These are phyloP conservation scores for Uromyces viciae-fabae DNA, from an alignment of 1,284 basidiomycete genomes.

Conservation along the genomic window DNA sequence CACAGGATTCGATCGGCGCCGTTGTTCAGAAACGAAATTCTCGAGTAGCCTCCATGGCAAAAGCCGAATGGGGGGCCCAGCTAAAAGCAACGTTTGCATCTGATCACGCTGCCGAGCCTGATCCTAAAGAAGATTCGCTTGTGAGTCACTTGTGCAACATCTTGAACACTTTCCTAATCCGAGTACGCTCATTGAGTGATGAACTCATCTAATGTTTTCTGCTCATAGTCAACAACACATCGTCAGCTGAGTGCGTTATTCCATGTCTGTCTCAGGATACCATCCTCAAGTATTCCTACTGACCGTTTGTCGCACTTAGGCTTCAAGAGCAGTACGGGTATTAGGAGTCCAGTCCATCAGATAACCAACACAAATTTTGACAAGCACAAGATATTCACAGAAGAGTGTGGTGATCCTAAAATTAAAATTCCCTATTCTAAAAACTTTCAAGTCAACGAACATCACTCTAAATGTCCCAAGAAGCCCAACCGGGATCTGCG, in stretches of 20 bases:
- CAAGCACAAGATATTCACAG: neutral
- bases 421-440: no score
- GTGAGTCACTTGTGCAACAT: neutral
- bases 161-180: neutral
- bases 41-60: neutral
- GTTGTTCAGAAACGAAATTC: neutral
- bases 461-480: neutral
- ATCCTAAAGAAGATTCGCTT: neutral
- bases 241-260: neutral
- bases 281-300: neutral
- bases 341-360: conserved; percentile 2
- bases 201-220: neutral
- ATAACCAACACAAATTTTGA: neutral
- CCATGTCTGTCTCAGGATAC: neutral
- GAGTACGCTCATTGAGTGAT: neutral
- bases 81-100: neutral
- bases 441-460: no score
- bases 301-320: neutral
- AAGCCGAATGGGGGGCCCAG: neutral
- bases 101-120: neutral
- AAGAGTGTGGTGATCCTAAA: neutral
- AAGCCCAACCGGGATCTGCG: neutral
- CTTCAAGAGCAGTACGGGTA: neutral
- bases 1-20: neutral
- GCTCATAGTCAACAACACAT: neutral